These are phyloP conservation scores for Diaporthe amygdali DNA, from an alignment of 2,329 filamentous ascomycete genomes.

Conservation along the genomic window DNA sequence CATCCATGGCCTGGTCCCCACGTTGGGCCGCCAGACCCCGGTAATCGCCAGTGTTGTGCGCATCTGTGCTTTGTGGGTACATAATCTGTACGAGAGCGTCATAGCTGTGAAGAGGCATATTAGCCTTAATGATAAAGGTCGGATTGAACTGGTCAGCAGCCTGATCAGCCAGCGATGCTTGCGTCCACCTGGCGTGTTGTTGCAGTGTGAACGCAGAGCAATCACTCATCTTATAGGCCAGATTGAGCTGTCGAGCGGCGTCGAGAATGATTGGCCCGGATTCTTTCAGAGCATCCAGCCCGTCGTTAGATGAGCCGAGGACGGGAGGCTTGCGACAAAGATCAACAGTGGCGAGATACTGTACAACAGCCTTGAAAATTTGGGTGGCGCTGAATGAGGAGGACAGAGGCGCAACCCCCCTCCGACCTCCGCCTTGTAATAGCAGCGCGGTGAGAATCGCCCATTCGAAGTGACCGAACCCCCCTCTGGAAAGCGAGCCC, in stretches of 20 bases:
- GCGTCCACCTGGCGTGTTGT: conserved; percentile 75
- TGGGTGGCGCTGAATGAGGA: conserved; percentile 87
- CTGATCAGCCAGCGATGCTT: conserved; percentile 76
- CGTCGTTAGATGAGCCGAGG: conserved; percentile 51
- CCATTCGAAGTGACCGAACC: conserved; percentile 96
- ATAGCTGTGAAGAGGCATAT: conserved; percentile 60
- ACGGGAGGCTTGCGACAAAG: conserved; percentile 70
- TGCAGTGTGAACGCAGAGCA: conserved; percentile 81
- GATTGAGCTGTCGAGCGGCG: conserved; percentile 73
- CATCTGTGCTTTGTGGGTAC: conserved; percentile 13
- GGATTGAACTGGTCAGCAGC: conserved; percentile 81
- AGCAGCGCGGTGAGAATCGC: conserved; percentile 79
- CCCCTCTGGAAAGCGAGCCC: conserved; percentile 72
- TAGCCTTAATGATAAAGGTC: conserved; percentile 74
- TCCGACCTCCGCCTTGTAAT: conserved; percentile 76
- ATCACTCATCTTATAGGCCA: conserved; percentile 87
- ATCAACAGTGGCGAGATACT: conserved; percentile 80
- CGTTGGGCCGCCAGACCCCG: conserved; percentile 51
- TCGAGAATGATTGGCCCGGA: conserved; percentile 78
- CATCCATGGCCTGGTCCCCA: conserved; percentile 64
- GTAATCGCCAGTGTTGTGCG: conserved; percentile 35
- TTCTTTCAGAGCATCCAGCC: conserved; percentile 47
- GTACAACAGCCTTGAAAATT: conserved; percentile 92
- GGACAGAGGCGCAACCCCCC: conserved; percentile 75
- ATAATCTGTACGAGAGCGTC: conserved; percentile 51